A percentile compares a stretch with the other conserved stretches of the same genome.
Conservation (phyloP, 441 rosid species). For the Hura crepitans region DNA sequence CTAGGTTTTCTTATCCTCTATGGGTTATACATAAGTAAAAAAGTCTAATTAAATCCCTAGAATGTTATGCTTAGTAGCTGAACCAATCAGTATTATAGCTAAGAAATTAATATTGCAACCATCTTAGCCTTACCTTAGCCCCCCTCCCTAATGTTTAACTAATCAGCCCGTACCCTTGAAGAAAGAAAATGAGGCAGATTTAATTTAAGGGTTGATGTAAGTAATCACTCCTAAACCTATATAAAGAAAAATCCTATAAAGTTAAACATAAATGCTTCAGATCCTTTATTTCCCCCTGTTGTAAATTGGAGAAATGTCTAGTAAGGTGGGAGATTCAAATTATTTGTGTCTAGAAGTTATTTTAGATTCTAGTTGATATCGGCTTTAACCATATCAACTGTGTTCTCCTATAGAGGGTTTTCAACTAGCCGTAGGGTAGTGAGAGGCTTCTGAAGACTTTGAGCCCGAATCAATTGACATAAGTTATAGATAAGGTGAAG, state of each 20-base stretch:
- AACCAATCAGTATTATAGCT: too few species aligned
- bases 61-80: too few species aligned
- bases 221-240: background rate
- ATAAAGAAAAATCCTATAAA: background rate
- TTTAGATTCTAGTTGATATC: background rate
- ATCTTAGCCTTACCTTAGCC: too few species aligned
- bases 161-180: background rate
- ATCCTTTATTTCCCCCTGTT: background rate
- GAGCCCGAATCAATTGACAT: too few species aligned
- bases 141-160: slow-evolving; percentile 1
- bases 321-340: slow-evolving; percentile 1
- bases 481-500: too few species aligned
- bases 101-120: too few species aligned
- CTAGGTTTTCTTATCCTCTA: too few species aligned
- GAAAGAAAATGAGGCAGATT: background rate
- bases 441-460: too few species aligned
- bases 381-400: background rate
- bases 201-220: background rate
- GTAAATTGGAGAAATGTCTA: background rate
- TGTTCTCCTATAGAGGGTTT: too few species aligned
- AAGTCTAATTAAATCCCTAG: too few species aligned
- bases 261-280: background rate
- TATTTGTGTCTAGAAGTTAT: background rate
- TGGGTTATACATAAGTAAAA: too few species aligned
- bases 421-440: too few species aligned